phyloP scores from a whole-genome alignment of 371 early-diverging fungal species.

The Mortierella sp. region DNA sequence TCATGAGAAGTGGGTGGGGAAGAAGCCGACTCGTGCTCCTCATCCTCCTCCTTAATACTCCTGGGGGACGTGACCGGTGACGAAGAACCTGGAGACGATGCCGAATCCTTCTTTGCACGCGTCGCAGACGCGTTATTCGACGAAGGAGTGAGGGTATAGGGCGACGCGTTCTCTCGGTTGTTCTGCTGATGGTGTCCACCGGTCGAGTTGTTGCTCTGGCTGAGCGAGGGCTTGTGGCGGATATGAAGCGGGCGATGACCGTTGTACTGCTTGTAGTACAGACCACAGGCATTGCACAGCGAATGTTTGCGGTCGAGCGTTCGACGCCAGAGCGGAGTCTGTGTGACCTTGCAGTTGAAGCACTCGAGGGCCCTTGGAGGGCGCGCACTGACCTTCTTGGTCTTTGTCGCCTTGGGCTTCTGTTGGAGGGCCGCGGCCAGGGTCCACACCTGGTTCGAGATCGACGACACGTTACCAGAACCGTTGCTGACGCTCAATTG shows the following conservation, averaged over 20 bases:
- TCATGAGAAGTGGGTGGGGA: background rate
- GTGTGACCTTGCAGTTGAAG: constrained; percentile 84
- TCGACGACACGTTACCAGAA: constrained; percentile 4
- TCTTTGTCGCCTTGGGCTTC: constrained; percentile 40
- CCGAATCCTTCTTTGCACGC: constrained; percentile 27
- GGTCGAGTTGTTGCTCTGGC: constrained; percentile 19
- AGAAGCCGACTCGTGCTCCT: constrained; percentile 20
- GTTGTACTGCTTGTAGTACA: constrained; percentile 84
- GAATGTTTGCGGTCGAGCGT: constrained; percentile 81
- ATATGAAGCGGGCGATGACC: constrained; percentile 77
- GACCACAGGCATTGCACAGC: constrained; percentile 88
- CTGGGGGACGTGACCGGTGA: constrained; percentile 38
- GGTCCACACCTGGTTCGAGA: constrained; percentile 31
- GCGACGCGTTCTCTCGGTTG: constrained; percentile 48
- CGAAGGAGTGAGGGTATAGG: constrained; percentile 45
- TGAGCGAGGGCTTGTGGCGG: constrained; percentile 67
- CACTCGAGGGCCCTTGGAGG: constrained; percentile 82
- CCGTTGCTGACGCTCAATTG: background rate
- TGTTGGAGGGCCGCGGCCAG: constrained; percentile 25
- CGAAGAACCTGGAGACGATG: constrained; percentile 19
- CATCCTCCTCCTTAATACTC: constrained; percentile 35
- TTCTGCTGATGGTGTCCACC: background rate
- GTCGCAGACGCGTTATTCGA: constrained; percentile 6
- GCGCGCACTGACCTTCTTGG: constrained; percentile 46
- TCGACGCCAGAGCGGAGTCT: constrained; percentile 87